These are phyloP conservation scores for Chenopodium suecicum DNA, from an alignment of 148 eudicot species.

Conservation along the genomic window DNA sequence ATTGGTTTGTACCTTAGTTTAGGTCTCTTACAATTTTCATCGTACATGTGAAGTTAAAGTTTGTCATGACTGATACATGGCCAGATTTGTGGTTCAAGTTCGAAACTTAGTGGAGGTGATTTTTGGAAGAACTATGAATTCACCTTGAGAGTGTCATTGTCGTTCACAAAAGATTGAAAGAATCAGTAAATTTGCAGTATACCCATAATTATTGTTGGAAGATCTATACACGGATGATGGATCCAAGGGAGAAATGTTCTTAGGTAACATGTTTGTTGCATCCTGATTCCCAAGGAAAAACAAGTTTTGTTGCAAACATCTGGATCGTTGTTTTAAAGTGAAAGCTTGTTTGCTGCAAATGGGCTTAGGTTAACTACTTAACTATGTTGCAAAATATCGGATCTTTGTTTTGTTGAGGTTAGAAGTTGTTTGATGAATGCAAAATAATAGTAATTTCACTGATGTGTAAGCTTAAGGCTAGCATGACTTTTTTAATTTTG, in stretches of 20 bases:
- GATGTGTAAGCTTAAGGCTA: neutral
- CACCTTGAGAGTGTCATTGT: neutral
- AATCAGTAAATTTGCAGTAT: neutral
- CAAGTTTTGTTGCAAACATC: neutral
- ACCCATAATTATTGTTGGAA: neutral
- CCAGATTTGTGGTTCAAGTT: neutral
- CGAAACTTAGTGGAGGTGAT: neutral
- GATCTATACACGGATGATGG: neutral
- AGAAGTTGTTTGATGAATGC: neutral
- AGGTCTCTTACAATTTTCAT: neutral
- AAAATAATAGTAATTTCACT: too few relatives aligned
- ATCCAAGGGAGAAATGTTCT: neutral
- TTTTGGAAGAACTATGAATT: neutral
- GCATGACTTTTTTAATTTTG: neutral
- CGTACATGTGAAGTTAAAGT: neutral
- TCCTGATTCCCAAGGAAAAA: too few relatives aligned
- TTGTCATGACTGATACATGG: neutral
- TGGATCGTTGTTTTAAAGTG: too few relatives aligned
- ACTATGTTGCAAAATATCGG: too few relatives aligned
- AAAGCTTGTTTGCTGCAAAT: too few relatives aligned
- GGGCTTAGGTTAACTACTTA: too few relatives aligned
- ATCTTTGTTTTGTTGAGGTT: neutral
- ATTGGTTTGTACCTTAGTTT: constrained; percentile 5
- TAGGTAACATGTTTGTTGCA: neutral
- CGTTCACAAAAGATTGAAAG: neutral